A percentile compares a stretch with the other conserved stretches of the same genome.
phyloP scores from a whole-genome alignment of 1,284 basidiomycete genomes.

The Apiotrichum laibachii region DNA sequence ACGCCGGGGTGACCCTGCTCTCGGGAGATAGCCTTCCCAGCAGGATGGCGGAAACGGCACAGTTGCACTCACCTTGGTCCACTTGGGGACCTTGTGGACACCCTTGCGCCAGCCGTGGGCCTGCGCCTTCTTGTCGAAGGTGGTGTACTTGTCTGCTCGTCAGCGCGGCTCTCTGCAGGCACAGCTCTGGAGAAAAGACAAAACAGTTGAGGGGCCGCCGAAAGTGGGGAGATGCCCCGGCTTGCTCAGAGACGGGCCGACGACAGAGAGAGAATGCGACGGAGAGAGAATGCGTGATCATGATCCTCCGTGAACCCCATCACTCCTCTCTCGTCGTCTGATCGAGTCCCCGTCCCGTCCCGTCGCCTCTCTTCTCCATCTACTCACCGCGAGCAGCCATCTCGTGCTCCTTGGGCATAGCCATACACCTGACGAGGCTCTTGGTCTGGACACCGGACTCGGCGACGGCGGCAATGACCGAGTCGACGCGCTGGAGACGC shows the following conservation, averaged over 20 bases:
- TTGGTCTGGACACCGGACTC: constrained; percentile 73
- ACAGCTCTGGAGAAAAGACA: neutral
- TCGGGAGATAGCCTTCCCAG: neutral
- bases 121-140: constrained; percentile 67
- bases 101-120: constrained; percentile 76
- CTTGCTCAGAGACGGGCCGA: no score
- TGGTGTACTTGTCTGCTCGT: constrained; percentile 83
- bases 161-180: neutral
- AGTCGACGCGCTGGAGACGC: constrained; percentile 86
- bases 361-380: no score
- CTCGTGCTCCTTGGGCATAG: constrained; percentile 49
- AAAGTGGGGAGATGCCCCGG: no score
- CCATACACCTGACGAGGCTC: constrained; percentile 46
- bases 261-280: no score
- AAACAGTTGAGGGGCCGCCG: no score
- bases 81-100: constrained; percentile 94
- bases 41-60: no score
- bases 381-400: constrained; percentile 53
- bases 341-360: no score
- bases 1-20: neutral
- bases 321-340: no score
- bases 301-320: no score
- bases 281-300: no score
- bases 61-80: constrained; percentile 69
- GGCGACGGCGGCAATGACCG: constrained; percentile 82